Evolutionary conservation across 108 stramenopile species (phyloP), one percentile per base, ranked within the genome.

Genomic region (Schizochytrium sp.): DNA sequence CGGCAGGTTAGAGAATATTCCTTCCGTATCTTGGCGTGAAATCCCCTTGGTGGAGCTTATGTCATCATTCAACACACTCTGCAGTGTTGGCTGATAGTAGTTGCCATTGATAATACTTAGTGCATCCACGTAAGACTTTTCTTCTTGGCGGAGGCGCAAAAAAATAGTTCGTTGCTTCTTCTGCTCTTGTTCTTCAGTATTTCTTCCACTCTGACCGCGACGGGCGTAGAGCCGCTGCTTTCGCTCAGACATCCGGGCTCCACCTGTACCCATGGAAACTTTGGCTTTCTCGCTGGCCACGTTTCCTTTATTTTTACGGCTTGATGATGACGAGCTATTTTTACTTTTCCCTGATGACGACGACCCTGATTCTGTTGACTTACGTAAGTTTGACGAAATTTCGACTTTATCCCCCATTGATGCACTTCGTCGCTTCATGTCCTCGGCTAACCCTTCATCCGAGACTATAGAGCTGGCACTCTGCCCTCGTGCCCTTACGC

Each of bases 111-210:
- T 83, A 2, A 83, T 83, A 53, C 76, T 83, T 53, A 83, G 53
- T 53, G 76, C 76, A 28, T 83, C 76, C 5, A 83, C 76, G 47
- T 83, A 83, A 49, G 76, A 83, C 8, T 53, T 10, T 40, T 83
- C 76, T 49, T 83, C 76, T 42, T 83, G 76, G 17, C 76, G 76
- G 50, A 83, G 76, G 13, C 76, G 76, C 2, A 83, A 3, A 2
- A 83, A 83, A 40, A 83, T 55, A 53, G 76, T 83, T 17, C 76
- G 76, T 53, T 83, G 76, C 47, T 55, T 49, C 28, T 83, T 83
- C 15, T 83, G 76, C n/a, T 83, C 76, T 17, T 83, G 50, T 28
- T 3, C 76, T 5, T 47, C n/a, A 5, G 47, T 40, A n/a, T 7
- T 53, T 12, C 76, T 17, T 55, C 47, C 38, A 10, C n/a, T 38